phyloP scores from a whole-genome alignment of 2,329 filamentous ascomycete genomes.

The Neofusicoccum kwambonambiense region DNA sequence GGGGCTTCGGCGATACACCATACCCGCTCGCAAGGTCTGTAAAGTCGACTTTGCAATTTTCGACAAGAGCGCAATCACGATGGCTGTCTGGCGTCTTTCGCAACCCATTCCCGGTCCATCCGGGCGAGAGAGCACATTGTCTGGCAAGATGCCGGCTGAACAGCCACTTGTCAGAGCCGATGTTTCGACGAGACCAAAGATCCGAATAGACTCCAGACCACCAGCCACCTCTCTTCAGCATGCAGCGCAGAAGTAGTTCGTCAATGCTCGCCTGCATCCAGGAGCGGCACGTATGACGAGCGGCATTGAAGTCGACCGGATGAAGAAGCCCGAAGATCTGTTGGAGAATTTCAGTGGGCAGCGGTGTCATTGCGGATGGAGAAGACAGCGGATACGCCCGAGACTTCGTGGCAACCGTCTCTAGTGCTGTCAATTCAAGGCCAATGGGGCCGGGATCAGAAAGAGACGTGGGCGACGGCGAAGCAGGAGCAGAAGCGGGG shows the following conservation, averaged over 20 bases:
- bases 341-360: conserved; percentile 48
- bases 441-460: conserved; percentile 22
- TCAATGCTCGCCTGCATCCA: conserved; percentile 63
- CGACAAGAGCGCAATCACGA: background rate
- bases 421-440: conserved; percentile 29
- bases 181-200: conserved; percentile 9
- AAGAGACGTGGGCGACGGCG: conserved; percentile 15
- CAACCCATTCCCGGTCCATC: conserved; percentile 41
- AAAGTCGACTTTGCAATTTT: conserved; percentile 22
- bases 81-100: conserved; percentile 22
- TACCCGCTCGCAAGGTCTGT: background rate
- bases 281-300: conserved; percentile 57
- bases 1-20: background rate
- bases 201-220: conserved; percentile 29
- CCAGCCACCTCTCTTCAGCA: conserved; percentile 59
- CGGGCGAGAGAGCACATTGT: conserved; percentile 47
- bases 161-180: conserved; percentile 32
- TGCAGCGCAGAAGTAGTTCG: conserved; percentile 47
- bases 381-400: background rate
- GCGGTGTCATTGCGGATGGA: background rate
- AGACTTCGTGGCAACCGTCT: conserved; percentile 26
- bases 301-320: conserved; percentile 58
- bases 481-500: conserved; percentile 29
- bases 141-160: conserved; percentile 50
- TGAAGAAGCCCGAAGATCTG: conserved; percentile 46